Evolutionary conservation across 192 early-diverging fungal species (phyloP).

Genomic region (Coemansia sp.): DNA sequence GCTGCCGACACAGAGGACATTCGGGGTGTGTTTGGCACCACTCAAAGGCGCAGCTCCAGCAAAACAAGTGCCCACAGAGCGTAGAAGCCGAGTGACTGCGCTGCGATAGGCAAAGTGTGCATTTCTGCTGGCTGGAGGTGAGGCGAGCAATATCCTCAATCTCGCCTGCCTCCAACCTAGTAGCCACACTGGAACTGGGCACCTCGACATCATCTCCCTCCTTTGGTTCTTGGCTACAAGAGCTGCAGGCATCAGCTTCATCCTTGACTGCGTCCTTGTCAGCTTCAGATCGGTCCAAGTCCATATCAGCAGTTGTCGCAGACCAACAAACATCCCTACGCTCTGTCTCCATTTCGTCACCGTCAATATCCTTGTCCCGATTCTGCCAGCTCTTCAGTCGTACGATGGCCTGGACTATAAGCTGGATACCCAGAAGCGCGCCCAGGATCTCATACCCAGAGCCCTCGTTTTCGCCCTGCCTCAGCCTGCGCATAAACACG

Average conservation of each 20-base stretch:
- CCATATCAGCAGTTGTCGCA: background rate
- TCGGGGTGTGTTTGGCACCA: slow-evolving; percentile 92
- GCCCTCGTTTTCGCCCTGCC: slow-evolving; percentile 64
- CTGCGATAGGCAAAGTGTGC: slow-evolving; percentile 81
- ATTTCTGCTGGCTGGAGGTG: slow-evolving; percentile 60
- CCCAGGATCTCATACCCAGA: slow-evolving; percentile 85
- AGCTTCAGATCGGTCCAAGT: background rate
- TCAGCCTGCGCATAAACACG: slow-evolving; percentile 74
- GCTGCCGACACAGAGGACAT: slow-evolving; percentile 91
- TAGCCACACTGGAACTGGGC: background rate
- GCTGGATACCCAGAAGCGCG: slow-evolving; percentile 71
- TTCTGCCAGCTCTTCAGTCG: slow-evolving; percentile 30
- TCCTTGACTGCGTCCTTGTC: background rate
- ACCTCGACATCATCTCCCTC: background rate
- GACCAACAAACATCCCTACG: slow-evolving; percentile 3
- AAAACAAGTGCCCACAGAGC: slow-evolving; percentile 94
- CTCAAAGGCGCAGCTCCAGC: slow-evolving; percentile 91
- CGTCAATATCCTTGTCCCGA: slow-evolving; percentile 21
- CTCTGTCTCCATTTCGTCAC: background rate
- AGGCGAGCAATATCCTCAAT: slow-evolving; percentile 31
- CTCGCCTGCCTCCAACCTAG: background rate
- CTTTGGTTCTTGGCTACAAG: background rate
- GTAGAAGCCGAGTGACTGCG: slow-evolving; percentile 78
- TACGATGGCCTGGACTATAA: slow-evolving; percentile 60
- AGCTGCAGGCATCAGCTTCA: background rate